Evolutionary conservation across 169 alveolate genomes (phyloP), one percentile per base, ranked within the genome.

Genomic region (Plasmodium billcollinsi): DNA sequence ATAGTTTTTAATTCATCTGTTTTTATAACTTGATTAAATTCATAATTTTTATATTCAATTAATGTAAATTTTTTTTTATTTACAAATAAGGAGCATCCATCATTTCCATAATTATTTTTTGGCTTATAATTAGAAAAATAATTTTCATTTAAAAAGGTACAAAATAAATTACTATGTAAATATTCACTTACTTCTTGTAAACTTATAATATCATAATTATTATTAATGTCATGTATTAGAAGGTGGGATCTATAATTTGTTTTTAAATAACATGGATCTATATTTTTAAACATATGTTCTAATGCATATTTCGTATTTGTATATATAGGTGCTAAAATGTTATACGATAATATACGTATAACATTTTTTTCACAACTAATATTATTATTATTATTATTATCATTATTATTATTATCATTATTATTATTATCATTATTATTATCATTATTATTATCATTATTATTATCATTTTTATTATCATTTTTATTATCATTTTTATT

Each of bases 21-120:
- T 83, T 71, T 83, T 61, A 83, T 43, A 20, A 83, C 86, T 70
- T 69, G 59, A 18, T 69, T 67, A 69, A 83, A 83, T 69, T 83
- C 85, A 56, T 71, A 83, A 70, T 83, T 83, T 69, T 70, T 71
- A 70, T 70, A 56, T 50, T 70, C 91, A 20, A 83, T 67, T 20
- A 70, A 70, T 15, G 66, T 5, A 18, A 83, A 83, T 59, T 83
- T 83, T 39, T 83, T 70, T 70, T 83, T 83, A 70, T 70, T 83
- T 18, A 83, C 91, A 70, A 83, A 83, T 69, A 83, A 71, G 74
- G 91, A 83, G 21, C 91, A 83, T 0, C 91, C 91, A 61, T 83
- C 91, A 83, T 71, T 83, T 69, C 91, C 91, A 49, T 20, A 14
- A 12, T 29, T 56, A 49, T 21, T 83, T 73, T 83, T 83, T 43